A percentile compares a stretch with the other conserved stretches of the same genome.
Conservation (phyloP, 176 grass and related monocot species). For the Eleusine indica region DNA sequence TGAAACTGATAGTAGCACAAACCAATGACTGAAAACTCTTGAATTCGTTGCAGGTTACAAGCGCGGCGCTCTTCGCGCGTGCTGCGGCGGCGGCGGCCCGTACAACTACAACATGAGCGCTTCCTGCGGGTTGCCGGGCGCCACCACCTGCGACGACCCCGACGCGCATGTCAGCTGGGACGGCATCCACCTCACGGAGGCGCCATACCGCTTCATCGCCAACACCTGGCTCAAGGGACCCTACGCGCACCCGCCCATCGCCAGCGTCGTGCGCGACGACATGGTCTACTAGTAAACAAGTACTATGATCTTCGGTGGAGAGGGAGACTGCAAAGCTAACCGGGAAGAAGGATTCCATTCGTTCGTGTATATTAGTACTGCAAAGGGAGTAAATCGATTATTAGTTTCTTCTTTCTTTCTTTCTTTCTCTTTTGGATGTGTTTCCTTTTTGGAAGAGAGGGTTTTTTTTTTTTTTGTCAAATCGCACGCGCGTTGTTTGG, state of each 20-base stretch:
- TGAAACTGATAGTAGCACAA: too few relatives aligned
- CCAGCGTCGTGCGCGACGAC: constrained; percentile 40
- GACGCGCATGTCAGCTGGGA: constrained; percentile 79
- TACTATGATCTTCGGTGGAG: neutral
- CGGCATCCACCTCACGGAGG: constrained; percentile 85
- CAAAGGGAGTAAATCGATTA: neutral
- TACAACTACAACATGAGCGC: constrained; percentile 85
- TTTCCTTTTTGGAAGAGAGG: neutral
- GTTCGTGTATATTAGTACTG: constrained; percentile 27
- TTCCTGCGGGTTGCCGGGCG: constrained; percentile 51
- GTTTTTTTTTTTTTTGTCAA: neutral
- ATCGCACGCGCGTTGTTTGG: neutral
- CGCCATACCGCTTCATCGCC: constrained; percentile 74
- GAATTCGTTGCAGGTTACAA: constrained; percentile 56
- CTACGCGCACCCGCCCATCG: constrained; percentile 72
- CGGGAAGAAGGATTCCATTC: constrained; percentile 1
- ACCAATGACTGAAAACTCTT: too few relatives aligned
- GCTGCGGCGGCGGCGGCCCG: constrained; percentile 71
- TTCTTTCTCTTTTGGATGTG: neutral
- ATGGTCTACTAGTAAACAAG: constrained; percentile 42
- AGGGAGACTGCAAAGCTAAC: neutral
- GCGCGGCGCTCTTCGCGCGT: constrained; percentile 55
- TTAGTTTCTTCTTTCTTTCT: neutral
- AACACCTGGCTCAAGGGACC: constrained; percentile 76
- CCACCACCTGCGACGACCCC: constrained; percentile 60